Evolutionary conservation across 2,329 filamentous ascomycete genomes (phyloP), one percentile per base, ranked within the genome.

Genomic region (Claviceps pazoutovae): DNA sequence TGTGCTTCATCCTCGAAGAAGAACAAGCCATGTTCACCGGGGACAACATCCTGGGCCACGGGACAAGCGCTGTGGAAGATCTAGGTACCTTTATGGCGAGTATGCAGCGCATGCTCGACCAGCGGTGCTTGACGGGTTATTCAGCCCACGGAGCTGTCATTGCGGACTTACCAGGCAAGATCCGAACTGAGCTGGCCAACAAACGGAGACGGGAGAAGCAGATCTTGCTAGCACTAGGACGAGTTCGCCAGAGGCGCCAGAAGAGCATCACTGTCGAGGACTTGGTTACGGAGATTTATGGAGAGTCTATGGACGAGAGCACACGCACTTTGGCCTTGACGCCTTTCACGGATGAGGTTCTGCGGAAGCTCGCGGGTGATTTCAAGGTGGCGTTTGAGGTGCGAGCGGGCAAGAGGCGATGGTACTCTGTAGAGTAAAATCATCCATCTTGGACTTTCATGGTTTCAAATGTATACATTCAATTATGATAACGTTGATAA

Each of bases 41-140:
- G 3, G 84, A 88, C 64, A 88, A 86, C 58, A 80, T 88, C 5
- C 71, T 88, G 1, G 84, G 84, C 3, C 83, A 88, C 52, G 84
- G 84, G 4, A 87, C 83, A 3, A 79, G 79, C 6, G 84, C 87
- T 0, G 88, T 86, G 55, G 83, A 87, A 62, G 78, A 87, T 54
- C 70, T 88, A 3, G 68, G 68, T 0, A 64, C 68, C 0, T 89
- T 87, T 61, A 70, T 88, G 59, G 59, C 64, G 6, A 83, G 76
- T 50, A 66, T 90, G 34, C 67, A 75, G 21, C 67, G 68, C 50
- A 88, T 89, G 84, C 65, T 70, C 5, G 44, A 62, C 58, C 4
- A 75, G 73, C 6, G 68, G 71, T 49, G 80, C 74, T 19, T n/a
- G 7, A 45, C 53, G 5, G 59, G 59, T 4, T 86, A 84, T 59